Evolutionary conservation across 179 eudicot genomes (phyloP), one percentile per base, ranked within the genome.

Genomic region (Nepenthes alata): DNA sequence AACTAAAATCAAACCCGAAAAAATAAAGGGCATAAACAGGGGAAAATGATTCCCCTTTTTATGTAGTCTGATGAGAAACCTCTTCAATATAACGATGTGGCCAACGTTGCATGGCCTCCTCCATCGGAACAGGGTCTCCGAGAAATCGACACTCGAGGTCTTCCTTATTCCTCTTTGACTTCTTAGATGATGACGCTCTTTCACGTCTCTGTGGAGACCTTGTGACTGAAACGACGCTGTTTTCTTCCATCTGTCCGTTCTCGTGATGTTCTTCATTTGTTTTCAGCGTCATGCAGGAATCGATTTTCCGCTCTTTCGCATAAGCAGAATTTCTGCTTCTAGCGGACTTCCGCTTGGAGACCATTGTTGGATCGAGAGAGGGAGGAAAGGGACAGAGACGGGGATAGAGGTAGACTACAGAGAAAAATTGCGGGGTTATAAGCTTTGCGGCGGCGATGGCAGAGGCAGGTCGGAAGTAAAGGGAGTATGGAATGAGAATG

Each of bases 51-150:
- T 13, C 6, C 55, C 55, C 2, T 6, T 6, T 5, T 14, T 52
- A 5, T 14, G 3, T 3, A 35, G 13, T 11, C 34, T 35, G 14
- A 34, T 2, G 35, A 54, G 2, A 41, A 5, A 75, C 77, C 75
- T 66, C 63, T 0, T 52, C 64, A 5, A 47, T 13, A 47, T 80
- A 83, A 0, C 88, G 81, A 6, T 58, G 65, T 3, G 85, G 88
- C 88, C 88, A 83, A 0, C 81, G 72, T 35, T 51, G 53, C 38
- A n/a, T 53, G 11, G 88, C 88, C 50, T 73, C 80, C 15, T 72
- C 80, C 0, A 50, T 57, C 6, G 81, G 71, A 37, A 82, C 53
- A 0, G 85, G 79, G 5, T 80, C 78, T n/a, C 85, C 83, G 51
- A 69, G 3, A 1, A 83, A 83, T 1, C 71, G 48, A 12, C 78